Evolutionary conservation across 2,329 filamentous ascomycete species (phyloP).

Genomic region (Hirsutella rhossiliensis): DNA sequence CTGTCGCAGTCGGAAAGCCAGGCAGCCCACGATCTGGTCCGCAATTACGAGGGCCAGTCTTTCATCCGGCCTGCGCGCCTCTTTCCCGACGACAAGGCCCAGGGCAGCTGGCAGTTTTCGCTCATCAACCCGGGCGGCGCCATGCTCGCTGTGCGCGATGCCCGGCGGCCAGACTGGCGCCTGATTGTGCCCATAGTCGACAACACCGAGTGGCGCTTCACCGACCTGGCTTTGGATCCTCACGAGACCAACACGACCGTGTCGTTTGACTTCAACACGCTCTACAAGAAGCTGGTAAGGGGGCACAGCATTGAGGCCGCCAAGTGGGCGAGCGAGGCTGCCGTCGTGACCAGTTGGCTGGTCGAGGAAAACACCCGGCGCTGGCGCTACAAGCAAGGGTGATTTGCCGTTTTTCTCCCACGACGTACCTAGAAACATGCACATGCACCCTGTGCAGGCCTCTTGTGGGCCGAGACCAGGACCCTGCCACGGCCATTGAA

Average conservation of each 20-base stretch:
- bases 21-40: conserved; percentile 15
- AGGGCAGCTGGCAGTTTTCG: conserved; percentile 11
- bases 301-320: conserved; percentile 12
- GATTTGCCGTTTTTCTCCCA: not conserved
- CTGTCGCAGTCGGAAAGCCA: conserved; percentile 11
- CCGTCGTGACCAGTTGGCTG: conserved; percentile 19
- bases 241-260: conserved; percentile 13
- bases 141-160: conserved; percentile 10
- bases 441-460: no score
- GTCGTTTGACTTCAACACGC: conserved; percentile 11
- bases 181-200: conserved; percentile 11
- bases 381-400: conserved; percentile 12
- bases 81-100: conserved; percentile 5
- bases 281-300: conserved; percentile 8
- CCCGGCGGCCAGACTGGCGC: conserved; percentile 8
- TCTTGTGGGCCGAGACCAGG: no score
- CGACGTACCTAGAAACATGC: no score
- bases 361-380: conserved; percentile 21
- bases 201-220: conserved; percentile 18
- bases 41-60: conserved; percentile 22
- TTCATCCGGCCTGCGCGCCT: conserved; percentile 16
- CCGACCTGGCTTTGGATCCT: conserved; percentile 13
- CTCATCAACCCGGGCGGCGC: conserved; percentile 12
- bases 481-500: no score
- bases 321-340: conserved; percentile 18